Evolutionary conservation across 805 yeast genomes (phyloP).

Genomic region (Candida gorgasii): DNA sequence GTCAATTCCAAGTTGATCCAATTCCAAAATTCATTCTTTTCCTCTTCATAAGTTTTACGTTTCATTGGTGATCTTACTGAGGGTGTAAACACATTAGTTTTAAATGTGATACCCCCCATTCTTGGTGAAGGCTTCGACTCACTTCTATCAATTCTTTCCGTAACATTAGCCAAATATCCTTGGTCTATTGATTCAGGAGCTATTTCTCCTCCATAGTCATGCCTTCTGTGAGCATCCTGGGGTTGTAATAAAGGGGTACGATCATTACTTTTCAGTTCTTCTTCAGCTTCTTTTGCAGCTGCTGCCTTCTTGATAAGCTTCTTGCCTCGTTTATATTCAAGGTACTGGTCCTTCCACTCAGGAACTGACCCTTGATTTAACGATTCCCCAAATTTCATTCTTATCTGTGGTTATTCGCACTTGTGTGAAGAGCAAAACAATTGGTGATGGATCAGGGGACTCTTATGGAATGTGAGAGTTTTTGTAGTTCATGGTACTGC

Average conservation of each 20-base stretch:
- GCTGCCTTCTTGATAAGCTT: conserved; percentile 46
- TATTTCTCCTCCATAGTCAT: conserved; percentile 1
- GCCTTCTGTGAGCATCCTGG: conserved; percentile 1
- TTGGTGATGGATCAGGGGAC: too few relatives aligned
- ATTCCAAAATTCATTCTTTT: conserved; percentile 40
- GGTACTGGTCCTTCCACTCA: conserved; percentile 83
- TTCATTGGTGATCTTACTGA: conserved; percentile 7
- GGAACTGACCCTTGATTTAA: conserved; percentile 72
- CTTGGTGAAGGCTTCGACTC: neutral
- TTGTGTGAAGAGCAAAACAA: too few relatives aligned
- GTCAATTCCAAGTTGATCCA: conserved; percentile 68
- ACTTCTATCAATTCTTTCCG: neutral
- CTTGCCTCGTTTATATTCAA: conserved; percentile 67
- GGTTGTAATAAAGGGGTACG: conserved; percentile 28
- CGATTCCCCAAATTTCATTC: conserved; percentile 71
- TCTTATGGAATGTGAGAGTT: too few relatives aligned
- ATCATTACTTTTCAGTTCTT: conserved; percentile 17
- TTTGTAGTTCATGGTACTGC: neutral
- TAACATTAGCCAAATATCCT: neutral
- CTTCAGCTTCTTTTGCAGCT: conserved; percentile 14
- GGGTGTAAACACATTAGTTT: conserved; percentile 10
- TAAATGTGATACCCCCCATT: conserved; percentile 3
- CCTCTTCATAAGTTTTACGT: conserved; percentile 6
- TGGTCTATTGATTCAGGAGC: conserved; percentile 1
- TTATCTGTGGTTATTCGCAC: conserved; percentile 1